Percentiles rank a stretch among this genome's conserved stretches.
phyloP scores from a whole-genome alignment of 371 early-diverging fungal genomes.

The Mortierella sp. region DNA sequence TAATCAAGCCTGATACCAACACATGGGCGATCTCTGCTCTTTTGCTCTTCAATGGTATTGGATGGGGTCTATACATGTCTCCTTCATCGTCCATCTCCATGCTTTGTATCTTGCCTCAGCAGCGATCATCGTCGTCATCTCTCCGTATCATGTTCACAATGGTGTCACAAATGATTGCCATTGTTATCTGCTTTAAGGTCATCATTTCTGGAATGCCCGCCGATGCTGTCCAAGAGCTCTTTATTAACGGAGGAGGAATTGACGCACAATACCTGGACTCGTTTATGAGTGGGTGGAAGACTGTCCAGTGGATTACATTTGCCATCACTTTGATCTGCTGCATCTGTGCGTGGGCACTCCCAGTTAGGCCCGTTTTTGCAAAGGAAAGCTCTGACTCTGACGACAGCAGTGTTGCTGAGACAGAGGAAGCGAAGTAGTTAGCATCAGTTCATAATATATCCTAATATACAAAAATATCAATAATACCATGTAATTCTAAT shows the following conservation, averaged over 20 bases:
- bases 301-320: constrained; percentile 5
- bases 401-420: not conserved
- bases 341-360: constrained; percentile 19
- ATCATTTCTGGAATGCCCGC: constrained; percentile 46
- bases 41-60: constrained; percentile 38
- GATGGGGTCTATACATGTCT: constrained; percentile 52
- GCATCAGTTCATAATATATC: not conserved
- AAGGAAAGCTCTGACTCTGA: not conserved
- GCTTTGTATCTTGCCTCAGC: constrained; percentile 53
- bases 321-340: constrained; percentile 19
- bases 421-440: not conserved
- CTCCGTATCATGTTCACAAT: constrained; percentile 55
- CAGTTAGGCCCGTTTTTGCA: constrained; percentile 12
- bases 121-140: constrained; percentile 46
- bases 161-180: constrained; percentile 54
- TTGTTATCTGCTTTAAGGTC: constrained; percentile 53
- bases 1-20: constrained; percentile 18
- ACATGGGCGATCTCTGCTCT: constrained; percentile 27
- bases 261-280: not conserved
- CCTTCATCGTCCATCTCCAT: constrained; percentile 48
- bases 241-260: constrained; percentile 4
- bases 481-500: too few species aligned
- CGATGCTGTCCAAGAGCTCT: constrained; percentile 19
- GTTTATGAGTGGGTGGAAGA: constrained; percentile 3
- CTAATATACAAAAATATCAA: too few species aligned